Conservation (phyloP, 257 asterid genomes). For the Solanum tacnaense region DNA sequence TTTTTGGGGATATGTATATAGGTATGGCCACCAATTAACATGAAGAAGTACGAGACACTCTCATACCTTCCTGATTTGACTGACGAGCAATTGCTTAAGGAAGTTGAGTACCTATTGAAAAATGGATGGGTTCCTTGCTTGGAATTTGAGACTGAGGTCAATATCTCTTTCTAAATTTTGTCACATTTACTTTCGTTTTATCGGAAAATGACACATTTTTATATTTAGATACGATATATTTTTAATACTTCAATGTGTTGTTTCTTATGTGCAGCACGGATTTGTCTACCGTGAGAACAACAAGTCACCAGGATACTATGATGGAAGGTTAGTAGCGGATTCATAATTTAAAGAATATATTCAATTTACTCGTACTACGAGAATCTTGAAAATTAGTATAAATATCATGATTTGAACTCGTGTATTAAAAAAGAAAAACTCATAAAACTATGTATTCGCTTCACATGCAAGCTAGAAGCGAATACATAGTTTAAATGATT, state of each 20-base stretch:
- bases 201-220: background rate
- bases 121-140: conserved; percentile 35
- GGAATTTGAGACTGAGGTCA: conserved; percentile 38
- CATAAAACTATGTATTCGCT: background rate
- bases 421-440: background rate
- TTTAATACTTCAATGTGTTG: background rate
- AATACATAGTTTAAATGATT: background rate
- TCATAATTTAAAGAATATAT: background rate
- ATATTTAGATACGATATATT: background rate
- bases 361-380: background rate
- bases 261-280: conserved; percentile 10
- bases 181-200: background rate
- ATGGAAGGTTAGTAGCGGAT: conserved; percentile 6
- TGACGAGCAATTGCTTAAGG: conserved; percentile 14
- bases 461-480: background rate
- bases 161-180: background rate
- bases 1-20: background rate
- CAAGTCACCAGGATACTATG: conserved; percentile 16
- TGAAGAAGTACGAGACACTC: conserved; percentile 6
- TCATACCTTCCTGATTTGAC: conserved; percentile 33
- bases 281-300: conserved; percentile 26
- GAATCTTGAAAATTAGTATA: background rate
- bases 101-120: conserved; percentile 38
- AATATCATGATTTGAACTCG: background rate
- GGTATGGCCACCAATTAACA: conserved; percentile 39